Evolutionary conservation across 352 stramenopile species (phyloP).

Genomic region (Phytophthora quininea): DNA sequence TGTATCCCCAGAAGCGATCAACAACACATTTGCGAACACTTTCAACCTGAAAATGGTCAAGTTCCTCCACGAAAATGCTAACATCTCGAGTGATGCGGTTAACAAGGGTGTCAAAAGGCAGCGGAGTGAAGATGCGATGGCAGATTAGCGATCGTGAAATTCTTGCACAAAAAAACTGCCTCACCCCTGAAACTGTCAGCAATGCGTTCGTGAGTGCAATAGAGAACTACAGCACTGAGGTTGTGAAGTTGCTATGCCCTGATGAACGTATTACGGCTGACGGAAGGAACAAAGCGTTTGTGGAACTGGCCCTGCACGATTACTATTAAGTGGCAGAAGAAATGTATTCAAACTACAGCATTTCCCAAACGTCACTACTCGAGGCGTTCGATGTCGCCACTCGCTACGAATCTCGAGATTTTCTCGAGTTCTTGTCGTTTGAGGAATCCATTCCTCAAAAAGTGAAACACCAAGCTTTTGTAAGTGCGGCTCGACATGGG

Average conservation of each 20-base stretch:
- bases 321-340: neutral
- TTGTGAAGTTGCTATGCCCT: neutral
- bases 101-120: neutral
- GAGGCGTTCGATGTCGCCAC: neutral
- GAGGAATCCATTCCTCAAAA: neutral
- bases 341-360: neutral
- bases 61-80: conserved; percentile 2
- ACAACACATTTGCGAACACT: neutral
- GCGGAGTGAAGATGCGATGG: too few relatives aligned
- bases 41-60: neutral
- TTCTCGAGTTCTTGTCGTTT: neutral
- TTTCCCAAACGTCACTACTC: neutral
- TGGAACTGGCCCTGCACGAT: neutral
- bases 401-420: neutral
- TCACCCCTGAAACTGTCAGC: neutral
- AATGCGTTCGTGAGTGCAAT: neutral
- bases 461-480: neutral
- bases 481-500: neutral
- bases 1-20: neutral
- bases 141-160: neutral
- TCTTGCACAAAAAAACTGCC: neutral
- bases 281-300: neutral
- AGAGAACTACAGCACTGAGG: neutral
- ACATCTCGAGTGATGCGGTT: neutral
- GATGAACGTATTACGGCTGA: neutral